Base-by-base conservation (phyloP, 805 yeast genomes). In the Pichia membranifaciens region DNA sequence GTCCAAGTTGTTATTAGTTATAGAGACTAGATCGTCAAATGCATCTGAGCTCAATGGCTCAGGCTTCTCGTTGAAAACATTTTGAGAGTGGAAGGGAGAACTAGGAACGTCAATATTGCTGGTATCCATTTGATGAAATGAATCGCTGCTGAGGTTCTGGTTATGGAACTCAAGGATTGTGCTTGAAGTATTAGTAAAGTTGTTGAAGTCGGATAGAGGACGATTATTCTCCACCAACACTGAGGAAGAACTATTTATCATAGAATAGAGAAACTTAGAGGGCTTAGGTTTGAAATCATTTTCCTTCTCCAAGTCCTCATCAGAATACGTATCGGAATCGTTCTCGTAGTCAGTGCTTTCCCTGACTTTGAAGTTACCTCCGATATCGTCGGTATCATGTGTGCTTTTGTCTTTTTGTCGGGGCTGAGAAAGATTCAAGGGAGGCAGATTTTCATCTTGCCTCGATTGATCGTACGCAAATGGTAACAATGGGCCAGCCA, bases 381-480 rank as follows among this genome's bases (percentile, higher is more conserved):
- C n/a, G n/a, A 37, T 37, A 9, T 18, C 16, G n/a, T 20, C 21
- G n/a, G n/a, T 15, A 8, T 31, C 22, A 31, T 38, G 15, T 29
- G 31, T 15, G 15, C 38, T 28, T 18, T 16, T 38, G 28, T 34
- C 39, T n/a, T 28, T 37, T 29, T 28, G 40, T 16, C 21, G 22
- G 17, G 74, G 54, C 0, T 71, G 65, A 12, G 59, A 52, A 4
- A 48, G 45, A n/a, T 48, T 21, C 3, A 47, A 35, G 3, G 50
- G 50, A 2, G 46, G 46, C 5, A 20, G 15, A 10, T 34, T 18
- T 33, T 66, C 69, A 25, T 59, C 58, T 0, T 62, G 49, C 18
- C 68, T 54, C 2, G 75, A 67, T 2, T 68, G 60, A 49, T 67
- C 71, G 52, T 64, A 76, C 4, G 80, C 76, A 62, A 75, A 71